Percentiles rank a stretch among this genome's conserved stretches.
Evolutionary conservation across 2,329 filamentous ascomycete species (phyloP).

Genomic region (Magnaporthales sp.): DNA sequence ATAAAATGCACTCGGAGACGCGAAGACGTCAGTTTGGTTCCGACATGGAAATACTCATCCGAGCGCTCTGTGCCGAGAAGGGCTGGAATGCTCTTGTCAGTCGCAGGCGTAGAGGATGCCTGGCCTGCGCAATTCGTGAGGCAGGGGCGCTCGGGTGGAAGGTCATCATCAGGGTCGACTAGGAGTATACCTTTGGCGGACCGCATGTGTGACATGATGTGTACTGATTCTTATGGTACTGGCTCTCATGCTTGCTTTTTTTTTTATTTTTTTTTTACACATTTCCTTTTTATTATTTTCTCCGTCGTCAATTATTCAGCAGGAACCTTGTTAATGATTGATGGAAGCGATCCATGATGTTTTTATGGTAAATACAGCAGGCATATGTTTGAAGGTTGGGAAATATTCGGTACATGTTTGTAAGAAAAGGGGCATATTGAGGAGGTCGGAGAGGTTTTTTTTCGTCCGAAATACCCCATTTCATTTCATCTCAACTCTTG

Average conservation of each 20-base stretch:
- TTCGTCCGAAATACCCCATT: background rate
- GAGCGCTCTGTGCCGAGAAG: slow-evolving; percentile 64
- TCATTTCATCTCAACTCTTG: background rate
- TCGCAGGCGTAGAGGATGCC: slow-evolving; percentile 56
- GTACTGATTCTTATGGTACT: background rate
- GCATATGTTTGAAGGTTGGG: background rate
- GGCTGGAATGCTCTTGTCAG: slow-evolving; percentile 69
- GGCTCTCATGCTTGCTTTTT: background rate
- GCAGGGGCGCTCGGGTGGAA: slow-evolving; percentile 62
- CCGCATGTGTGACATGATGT: too few species aligned
- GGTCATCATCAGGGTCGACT: slow-evolving; percentile 55
- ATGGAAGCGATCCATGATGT: background rate
- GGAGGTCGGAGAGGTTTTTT: background rate
- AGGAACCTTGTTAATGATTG: background rate
- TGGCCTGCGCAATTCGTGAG: slow-evolving; percentile 68
- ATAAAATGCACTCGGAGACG: slow-evolving; percentile 48
- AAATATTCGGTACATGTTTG: background rate
- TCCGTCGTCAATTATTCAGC: background rate
- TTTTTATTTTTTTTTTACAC: background rate
- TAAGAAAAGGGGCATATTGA: background rate
- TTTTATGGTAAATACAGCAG: background rate
- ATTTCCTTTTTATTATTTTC: background rate
- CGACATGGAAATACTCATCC: slow-evolving; percentile 60
- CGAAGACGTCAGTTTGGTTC: slow-evolving; percentile 50
- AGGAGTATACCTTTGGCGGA: slow-evolving; percentile 5